Base-by-base conservation (phyloP, 495 filamentous ascomycete genomes). In the Gamarada debralockiae region DNA sequence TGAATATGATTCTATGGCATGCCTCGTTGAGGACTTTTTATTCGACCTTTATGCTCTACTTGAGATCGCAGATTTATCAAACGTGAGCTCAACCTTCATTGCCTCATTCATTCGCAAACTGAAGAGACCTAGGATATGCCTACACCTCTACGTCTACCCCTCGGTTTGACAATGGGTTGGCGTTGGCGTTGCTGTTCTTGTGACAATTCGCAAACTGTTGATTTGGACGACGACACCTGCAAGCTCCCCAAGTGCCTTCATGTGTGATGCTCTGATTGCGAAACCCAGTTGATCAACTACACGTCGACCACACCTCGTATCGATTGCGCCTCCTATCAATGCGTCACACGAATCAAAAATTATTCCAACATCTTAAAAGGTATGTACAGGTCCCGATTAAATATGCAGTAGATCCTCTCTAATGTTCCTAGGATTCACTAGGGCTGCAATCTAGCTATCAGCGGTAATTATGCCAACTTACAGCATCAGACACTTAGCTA, bases 111-210 rank as follows among this genome's bases (percentile, higher is more conserved):
- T 22, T 13, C 5, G n/a, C n/a, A 15, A n/a, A n/a, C n/a, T n/a
- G n/a, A n/a, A n/a, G n/a, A n/a, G n/a, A n/a, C n/a, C n/a, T n/a
- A n/a, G n/a, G n/a, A n/a, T n/a, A n/a, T n/a, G n/a, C n/a, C n/a
- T n/a, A n/a, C n/a, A n/a, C n/a, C n/a, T 15, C 29, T 50, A 37
- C 17, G 12, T 15, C 18, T n/a, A 5, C 14, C 37, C 37, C 4
- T 39, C 6, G 6, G 18, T 14, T 10, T 17, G 18, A 23, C 31
- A 44, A 55, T 55, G 38, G 24, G 21, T 6, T 47, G 42, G 40
- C 51, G 29, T 47, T 53, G 33, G 51, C 51, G 40, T 15, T 55
- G 25, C 23, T 55, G 38, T 23, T 38, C 14, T 31, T 55, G 27
- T 36, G 23, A 49, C 45, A 55, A 41, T 23, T 48, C 37, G 10